These are phyloP conservation scores for Saitozyma sp. DNA, from an alignment of 768 basidiomycete genomes.

Conservation along the genomic window DNA sequence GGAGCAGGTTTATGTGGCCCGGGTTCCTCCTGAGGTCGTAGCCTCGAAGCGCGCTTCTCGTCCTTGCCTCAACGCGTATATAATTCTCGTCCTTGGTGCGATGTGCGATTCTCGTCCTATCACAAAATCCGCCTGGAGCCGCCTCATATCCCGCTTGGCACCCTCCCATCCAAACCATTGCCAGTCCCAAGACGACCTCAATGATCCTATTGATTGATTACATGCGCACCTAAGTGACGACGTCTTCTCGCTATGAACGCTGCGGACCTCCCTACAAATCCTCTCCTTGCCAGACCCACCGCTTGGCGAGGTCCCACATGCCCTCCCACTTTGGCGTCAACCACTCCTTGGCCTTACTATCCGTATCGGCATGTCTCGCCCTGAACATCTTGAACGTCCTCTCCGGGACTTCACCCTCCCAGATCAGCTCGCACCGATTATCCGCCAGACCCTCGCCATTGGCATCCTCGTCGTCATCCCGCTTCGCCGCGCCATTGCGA, in stretches of 20 bases:
- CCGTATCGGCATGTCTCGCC: slow-evolving; percentile 61
- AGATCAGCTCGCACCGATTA: slow-evolving; percentile 85
- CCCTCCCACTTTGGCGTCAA: slow-evolving; percentile 81
- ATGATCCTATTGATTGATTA: too few species aligned
- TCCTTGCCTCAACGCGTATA: too few species aligned
- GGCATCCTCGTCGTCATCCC: slow-evolving; percentile 21
- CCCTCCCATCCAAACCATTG: too few species aligned
- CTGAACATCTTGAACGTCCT: slow-evolving; percentile 76
- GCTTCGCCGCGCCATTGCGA: slow-evolving; percentile 49
- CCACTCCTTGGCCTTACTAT: slow-evolving; percentile 78
- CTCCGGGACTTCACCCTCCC: slow-evolving; percentile 88
- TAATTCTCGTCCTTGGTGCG: too few species aligned
- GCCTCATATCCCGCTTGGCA: too few species aligned
- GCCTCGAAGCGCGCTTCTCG: too few species aligned
- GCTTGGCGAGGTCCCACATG: slow-evolving; percentile 94
- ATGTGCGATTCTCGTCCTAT: too few species aligned
- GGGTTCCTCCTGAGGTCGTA: too few species aligned
- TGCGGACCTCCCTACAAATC: slow-evolving; percentile 21
- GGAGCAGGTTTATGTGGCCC: too few species aligned
- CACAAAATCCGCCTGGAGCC: too few species aligned
- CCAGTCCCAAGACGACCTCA: too few species aligned
- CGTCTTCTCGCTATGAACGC: neutral
- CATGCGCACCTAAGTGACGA: neutral
- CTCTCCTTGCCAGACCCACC: slow-evolving; percentile 53
- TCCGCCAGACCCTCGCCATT: slow-evolving; percentile 61